Evolutionary conservation across 2,329 filamentous ascomycete genomes (phyloP).

Genomic region (Rugonectria rugulosa): DNA sequence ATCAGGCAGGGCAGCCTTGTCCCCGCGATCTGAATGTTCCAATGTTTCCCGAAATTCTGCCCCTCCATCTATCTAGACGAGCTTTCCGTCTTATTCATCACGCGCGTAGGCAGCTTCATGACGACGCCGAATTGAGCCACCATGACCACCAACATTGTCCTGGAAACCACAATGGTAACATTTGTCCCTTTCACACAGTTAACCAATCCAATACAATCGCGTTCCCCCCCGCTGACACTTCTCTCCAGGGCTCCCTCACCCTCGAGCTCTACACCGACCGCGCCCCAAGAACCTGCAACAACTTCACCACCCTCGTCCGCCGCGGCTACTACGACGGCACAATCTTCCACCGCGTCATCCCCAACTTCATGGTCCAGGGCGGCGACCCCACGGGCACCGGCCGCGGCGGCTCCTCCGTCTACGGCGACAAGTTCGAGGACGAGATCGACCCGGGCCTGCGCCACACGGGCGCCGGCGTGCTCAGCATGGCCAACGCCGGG

Average conservation of each 20-base stretch:
- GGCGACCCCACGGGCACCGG: conserved; percentile 95
- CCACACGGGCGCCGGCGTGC: conserved; percentile 91
- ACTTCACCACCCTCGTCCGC: conserved; percentile 81
- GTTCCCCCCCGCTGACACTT: conserved; percentile 2
- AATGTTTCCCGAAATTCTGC: too few relatives aligned
- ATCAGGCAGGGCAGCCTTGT: too few relatives aligned
- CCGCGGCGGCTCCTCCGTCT: conserved; percentile 87
- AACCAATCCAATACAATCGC: background rate
- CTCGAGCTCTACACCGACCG: conserved; percentile 91
- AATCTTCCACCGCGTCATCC: conserved; percentile 93
- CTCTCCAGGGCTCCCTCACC: conserved; percentile 75
- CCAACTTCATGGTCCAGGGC: conserved; percentile 95
- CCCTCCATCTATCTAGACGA: too few relatives aligned
- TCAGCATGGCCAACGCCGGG: conserved; percentile 96
- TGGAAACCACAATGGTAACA: conserved; percentile 89
- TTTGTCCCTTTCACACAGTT: too few relatives aligned
- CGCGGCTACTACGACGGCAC: conserved; percentile 89
- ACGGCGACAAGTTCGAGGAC: conserved; percentile 92
- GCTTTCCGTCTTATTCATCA: too few relatives aligned
- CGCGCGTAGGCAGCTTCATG: too few relatives aligned
- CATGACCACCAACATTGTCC: conserved; percentile 80
- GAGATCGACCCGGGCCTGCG: conserved; percentile 82
- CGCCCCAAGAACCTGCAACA: conserved; percentile 87
- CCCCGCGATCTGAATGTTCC: too few relatives aligned
- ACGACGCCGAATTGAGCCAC: conserved; percentile 24